Evolutionary conservation across 768 basidiomycete genomes (phyloP).

Genomic region (Boletus reticulatus): DNA sequence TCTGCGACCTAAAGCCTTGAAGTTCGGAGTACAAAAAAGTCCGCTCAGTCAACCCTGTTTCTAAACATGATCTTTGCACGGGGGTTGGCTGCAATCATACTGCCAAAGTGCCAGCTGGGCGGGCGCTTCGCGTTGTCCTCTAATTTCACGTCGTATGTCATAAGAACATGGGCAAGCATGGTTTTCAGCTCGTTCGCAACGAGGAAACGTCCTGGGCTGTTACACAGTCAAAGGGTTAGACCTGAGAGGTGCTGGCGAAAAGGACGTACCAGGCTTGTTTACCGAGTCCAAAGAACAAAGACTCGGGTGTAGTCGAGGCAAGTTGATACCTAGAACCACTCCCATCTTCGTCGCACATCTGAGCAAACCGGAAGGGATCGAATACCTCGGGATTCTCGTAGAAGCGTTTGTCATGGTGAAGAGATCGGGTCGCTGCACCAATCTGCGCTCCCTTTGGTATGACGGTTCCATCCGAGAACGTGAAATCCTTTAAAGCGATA

Average conservation of each 20-base stretch:
- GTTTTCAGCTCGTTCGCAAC: background rate
- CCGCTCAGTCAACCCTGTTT: background rate
- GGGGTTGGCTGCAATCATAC: background rate
- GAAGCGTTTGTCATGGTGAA: slow-evolving; percentile 3
- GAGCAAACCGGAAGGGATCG: background rate
- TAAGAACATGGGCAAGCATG: background rate
- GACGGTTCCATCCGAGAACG: slow-evolving; percentile 37
- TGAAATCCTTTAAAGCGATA: slow-evolving; percentile 31
- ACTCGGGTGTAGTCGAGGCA: slow-evolving; percentile 31
- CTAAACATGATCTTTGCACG: background rate
- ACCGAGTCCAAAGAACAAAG: slow-evolving; percentile 37
- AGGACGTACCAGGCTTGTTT: slow-evolving; percentile 9
- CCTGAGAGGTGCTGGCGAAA: too few species aligned
- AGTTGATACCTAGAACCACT: slow-evolving; percentile 7
- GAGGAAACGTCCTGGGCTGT: background rate
- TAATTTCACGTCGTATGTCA: slow-evolving; percentile 3
- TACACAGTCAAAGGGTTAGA: too few species aligned
- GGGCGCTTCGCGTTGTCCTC: background rate
- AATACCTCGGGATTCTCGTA: background rate
- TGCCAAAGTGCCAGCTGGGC: background rate
- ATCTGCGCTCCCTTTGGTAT: background rate
- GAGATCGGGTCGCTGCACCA: background rate
- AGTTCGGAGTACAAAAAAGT: background rate
- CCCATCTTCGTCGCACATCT: background rate
- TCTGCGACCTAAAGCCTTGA: too few species aligned